These are phyloP conservation scores for Zanthoxylum bungeanum DNA, from an alignment of 345 rosid species.

Conservation along the genomic window DNA sequence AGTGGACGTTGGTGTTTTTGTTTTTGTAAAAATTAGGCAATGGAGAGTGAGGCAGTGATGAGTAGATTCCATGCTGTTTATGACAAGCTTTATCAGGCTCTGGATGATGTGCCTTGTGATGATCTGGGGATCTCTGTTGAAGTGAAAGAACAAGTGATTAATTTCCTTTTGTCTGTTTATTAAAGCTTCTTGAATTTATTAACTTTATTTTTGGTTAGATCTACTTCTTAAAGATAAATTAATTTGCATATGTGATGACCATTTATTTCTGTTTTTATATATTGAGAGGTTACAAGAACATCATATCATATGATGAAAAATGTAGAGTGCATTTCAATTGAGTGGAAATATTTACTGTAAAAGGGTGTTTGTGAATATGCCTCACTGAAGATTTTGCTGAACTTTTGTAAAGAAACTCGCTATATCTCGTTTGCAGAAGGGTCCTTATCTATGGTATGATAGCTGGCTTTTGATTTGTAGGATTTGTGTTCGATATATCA, in stretches of 20 bases:
- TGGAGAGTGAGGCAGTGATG: conserved; percentile 64
- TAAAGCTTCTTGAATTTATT: not conserved
- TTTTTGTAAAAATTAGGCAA: conserved; percentile 32
- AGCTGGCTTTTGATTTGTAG: not conserved
- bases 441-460: not conserved
- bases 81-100: conserved; percentile 42
- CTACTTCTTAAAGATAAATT: not conserved
- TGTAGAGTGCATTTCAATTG: not conserved
- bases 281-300: not conserved
- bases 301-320: not conserved
- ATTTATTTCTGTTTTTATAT: not conserved
- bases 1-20: conserved; percentile 2
- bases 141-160: conserved; percentile 56
- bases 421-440: not conserved
- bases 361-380: not conserved
- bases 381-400: not conserved
- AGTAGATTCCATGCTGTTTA: conserved; percentile 47
- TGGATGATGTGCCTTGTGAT: conserved; percentile 45
- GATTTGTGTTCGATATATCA: not conserved
- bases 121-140: conserved; percentile 51
- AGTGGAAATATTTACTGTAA: not conserved
- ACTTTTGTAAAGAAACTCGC: not conserved
- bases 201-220: conserved; percentile 4
- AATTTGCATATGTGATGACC: not conserved
- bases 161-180: not conserved